A percentile compares a stretch with the other conserved stretches of the same genome.
Conservation (phyloP, 2,329 filamentous ascomycete species). For the Pseudofabraea citricarpa region DNA sequence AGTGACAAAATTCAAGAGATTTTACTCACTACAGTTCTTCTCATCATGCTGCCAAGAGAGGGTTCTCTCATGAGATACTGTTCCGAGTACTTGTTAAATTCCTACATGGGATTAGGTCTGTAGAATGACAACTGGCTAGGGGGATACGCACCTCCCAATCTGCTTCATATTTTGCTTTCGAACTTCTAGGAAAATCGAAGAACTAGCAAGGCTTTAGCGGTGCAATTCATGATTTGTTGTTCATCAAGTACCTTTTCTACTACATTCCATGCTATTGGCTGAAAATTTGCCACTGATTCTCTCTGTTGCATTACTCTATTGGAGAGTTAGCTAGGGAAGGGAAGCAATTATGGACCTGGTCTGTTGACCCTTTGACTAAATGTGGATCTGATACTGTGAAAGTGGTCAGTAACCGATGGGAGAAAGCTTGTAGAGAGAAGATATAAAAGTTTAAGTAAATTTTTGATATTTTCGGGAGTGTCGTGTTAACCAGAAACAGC, state of each 20-base stretch:
- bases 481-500: too few relatives aligned
- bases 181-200: conserved; percentile 21
- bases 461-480: too few relatives aligned
- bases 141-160: conserved; percentile 18
- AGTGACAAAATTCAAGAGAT: too few relatives aligned
- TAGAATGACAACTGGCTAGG: conserved; percentile 33
- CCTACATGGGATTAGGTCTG: conserved; percentile 28
- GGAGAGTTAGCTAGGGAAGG: conserved; percentile 8
- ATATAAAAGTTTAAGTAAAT: too few relatives aligned
- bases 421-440: not conserved
- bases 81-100: conserved; percentile 24
- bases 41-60: conserved; percentile 36
- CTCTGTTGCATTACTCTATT: conserved; percentile 19
- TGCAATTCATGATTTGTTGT: not conserved
- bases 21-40: conserved; percentile 28
- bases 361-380: conserved; percentile 17
- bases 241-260: conserved; percentile 17
- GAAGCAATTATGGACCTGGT: too few relatives aligned
- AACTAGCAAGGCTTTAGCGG: conserved; percentile 14
- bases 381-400: conserved; percentile 18
- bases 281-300: conserved; percentile 16
- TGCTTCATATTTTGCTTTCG: conserved; percentile 17
- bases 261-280: conserved; percentile 14
- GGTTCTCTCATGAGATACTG: conserved; percentile 40
- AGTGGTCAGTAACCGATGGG: not conserved